Base-by-base conservation (phyloP, 305 asterid species). In the Fraxinus angustifolia region DNA sequence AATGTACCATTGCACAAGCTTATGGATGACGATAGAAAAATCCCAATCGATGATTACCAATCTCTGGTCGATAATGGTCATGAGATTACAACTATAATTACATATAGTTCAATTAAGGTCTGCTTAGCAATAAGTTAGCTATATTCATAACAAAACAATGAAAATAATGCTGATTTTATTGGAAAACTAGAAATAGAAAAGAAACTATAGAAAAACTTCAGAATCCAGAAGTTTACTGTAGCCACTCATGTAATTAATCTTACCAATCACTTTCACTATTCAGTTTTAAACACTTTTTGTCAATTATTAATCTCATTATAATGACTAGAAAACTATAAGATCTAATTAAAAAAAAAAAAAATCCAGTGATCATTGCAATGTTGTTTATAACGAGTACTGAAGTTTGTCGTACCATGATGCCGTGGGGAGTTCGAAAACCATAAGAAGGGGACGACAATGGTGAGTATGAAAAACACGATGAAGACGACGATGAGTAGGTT, bases 401-500 rank as follows among this genome's bases (percentile, higher is more conserved):
- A 17, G 26, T 17, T 45, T 8, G 72, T 6, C 84, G 17, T 88
- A 86, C 90, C 88, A 78, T 77, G 79, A 79, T 79, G 82, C 79
- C 73, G 82, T 87, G 86, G 36, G 82, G 82, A 79, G 62, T 45
- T 0, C 86, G 85, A 65, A 80, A 85, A 67, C 87, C 81, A 50
- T 85, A 83, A 71, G 87, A 75, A 34, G 87, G 56, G 6, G 87
- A 80, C 0, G 88, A 81, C 30, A 86, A 81, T 4, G 89, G 17
- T 35, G 87, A 73, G 68, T 83, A 79, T 11, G 88, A 77, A 65
- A 81, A 85, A 31, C 67, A 17, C 67, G 88, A 84, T n/a, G 87
- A 75, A 38, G 88, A 87, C 40, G 90, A 81, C 62, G 91, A 79
- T 70, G 87, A 85, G 77, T 87, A 83, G 23, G 85, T 76, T 23